Percentiles rank a stretch among this genome's conserved stretches.
phyloP scores from a whole-genome alignment of 495 filamentous ascomycete genomes.

The Lindgomyces ingoldianus region DNA sequence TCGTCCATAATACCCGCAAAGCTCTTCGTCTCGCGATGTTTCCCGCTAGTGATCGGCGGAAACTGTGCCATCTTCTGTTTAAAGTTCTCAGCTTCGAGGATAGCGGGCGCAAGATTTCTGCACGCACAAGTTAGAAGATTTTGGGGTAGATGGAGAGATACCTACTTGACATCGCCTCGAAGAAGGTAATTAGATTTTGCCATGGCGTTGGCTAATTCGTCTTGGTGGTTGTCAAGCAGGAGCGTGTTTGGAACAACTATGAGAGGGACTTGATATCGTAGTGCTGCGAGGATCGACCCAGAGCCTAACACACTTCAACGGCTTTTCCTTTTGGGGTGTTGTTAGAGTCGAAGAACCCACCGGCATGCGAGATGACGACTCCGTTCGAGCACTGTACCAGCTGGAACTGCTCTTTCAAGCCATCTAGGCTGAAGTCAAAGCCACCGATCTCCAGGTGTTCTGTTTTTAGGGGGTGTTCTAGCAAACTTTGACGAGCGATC shows the following conservation, averaged over 20 bases:
- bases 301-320: conserved; percentile 59
- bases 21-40: conserved; percentile 31
- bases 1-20: conserved; percentile 33
- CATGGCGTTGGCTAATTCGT: conserved; percentile 76
- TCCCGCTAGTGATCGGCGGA: conserved; percentile 31
- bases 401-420: conserved; percentile 60
- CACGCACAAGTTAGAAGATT: neutral
- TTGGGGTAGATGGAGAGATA: neutral
- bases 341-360: conserved; percentile 51
- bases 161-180: conserved; percentile 65
- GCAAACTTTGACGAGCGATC: neutral
- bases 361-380: conserved; percentile 86
- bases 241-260: conserved; percentile 84
- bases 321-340: neutral
- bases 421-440: conserved; percentile 65
- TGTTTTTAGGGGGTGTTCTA: neutral
- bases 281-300: conserved; percentile 81
- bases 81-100: conserved; percentile 17
- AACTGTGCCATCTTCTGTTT: conserved; percentile 19
- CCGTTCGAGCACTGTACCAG: conserved; percentile 48
- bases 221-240: conserved; percentile 89
- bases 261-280: conserved; percentile 65
- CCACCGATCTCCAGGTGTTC: conserved; percentile 55
- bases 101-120: conserved; percentile 19
- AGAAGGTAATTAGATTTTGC: conserved; percentile 68